Evolutionary conservation across 2,329 filamentous ascomycete genomes (phyloP).

Genomic region (Mycosphaerella sp.): DNA sequence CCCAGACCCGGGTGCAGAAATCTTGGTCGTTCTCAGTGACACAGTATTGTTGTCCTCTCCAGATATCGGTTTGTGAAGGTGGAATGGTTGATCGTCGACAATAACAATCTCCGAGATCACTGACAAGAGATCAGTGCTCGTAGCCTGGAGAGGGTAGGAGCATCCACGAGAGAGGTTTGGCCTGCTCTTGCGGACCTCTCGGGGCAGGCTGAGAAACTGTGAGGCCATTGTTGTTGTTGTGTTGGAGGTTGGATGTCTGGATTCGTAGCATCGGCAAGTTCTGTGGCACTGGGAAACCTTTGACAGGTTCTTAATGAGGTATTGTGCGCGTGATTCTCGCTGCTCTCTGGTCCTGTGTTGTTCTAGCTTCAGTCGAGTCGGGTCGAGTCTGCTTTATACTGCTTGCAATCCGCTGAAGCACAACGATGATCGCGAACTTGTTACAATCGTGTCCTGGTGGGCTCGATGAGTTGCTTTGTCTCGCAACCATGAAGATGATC

Average conservation of each 20-base stretch:
- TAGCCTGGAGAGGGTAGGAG: not conserved
- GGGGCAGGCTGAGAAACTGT: conserved; percentile 18
- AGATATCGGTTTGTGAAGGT: conserved; percentile 6
- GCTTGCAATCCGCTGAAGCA: conserved; percentile 2
- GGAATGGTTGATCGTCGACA: conserved; percentile 17
- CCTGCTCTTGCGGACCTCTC: conserved; percentile 20
- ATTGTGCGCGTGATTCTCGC: not conserved
- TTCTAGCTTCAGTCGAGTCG: not conserved
- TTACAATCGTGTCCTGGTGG: conserved; percentile 12
- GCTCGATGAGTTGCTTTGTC: conserved; percentile 10
- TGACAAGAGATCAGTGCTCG: conserved; percentile 4
- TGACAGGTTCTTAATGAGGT: not conserved
- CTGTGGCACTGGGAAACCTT: not conserved
- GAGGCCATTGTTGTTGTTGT: conserved; percentile 12
- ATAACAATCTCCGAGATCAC: conserved; percentile 20
- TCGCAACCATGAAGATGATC: conserved; percentile 1
- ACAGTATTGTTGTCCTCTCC: not conserved
- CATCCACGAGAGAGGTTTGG: not conserved
- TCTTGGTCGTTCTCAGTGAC: not conserved
- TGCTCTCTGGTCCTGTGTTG: not conserved
- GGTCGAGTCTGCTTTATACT: conserved; percentile 12
- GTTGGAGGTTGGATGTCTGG: not conserved
- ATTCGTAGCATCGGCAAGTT: not conserved
- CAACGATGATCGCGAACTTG: conserved; percentile 7
- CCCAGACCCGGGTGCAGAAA: not conserved